Evolutionary conservation across 2,329 filamentous ascomycete genomes (phyloP).

Genomic region (Colletotrichum sp.): DNA sequence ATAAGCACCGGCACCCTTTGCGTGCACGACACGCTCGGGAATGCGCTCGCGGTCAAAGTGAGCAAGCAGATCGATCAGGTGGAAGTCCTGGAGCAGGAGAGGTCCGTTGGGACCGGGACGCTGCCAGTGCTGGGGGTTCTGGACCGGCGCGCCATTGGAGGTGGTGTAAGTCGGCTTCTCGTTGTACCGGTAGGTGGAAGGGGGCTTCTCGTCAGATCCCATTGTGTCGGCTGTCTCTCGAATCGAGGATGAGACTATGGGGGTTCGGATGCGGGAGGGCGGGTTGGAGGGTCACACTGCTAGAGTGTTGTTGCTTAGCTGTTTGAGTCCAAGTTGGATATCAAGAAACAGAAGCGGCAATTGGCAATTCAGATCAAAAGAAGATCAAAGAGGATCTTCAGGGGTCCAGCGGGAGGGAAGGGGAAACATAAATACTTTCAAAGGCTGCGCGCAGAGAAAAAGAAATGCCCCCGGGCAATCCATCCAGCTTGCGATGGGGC

Average conservation of each 20-base stretch:
- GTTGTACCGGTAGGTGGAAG: constrained; percentile 57
- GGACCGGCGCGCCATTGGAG: constrained; percentile 64
- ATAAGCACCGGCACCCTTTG: constrained; percentile 62
- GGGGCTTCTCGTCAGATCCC: constrained; percentile 46
- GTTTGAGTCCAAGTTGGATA: neutral
- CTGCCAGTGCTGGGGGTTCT: constrained; percentile 53
- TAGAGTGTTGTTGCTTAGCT: neutral
- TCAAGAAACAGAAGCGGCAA: neutral
- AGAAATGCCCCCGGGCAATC: neutral
- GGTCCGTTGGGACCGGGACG: constrained; percentile 62
- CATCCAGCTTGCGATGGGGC: neutral
- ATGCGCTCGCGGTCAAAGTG: constrained; percentile 58
- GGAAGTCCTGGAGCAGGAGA: constrained; percentile 68
- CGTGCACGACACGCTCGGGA: constrained; percentile 60
- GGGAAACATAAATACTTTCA: constrained; percentile 5
- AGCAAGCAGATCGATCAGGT: constrained; percentile 66
- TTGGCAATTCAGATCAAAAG: constrained; percentile 5
- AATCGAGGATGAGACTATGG: neutral
- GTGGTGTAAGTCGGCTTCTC: constrained; percentile 64
- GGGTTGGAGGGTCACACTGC: neutral
- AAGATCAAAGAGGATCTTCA: neutral
- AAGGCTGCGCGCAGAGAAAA: neutral
- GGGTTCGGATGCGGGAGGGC: neutral
- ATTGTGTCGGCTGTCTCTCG: constrained; percentile 34
- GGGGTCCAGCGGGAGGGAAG: neutral